phyloP scores from a whole-genome alignment of 805 yeast species.

The Cyberlindnera japonica region DNA sequence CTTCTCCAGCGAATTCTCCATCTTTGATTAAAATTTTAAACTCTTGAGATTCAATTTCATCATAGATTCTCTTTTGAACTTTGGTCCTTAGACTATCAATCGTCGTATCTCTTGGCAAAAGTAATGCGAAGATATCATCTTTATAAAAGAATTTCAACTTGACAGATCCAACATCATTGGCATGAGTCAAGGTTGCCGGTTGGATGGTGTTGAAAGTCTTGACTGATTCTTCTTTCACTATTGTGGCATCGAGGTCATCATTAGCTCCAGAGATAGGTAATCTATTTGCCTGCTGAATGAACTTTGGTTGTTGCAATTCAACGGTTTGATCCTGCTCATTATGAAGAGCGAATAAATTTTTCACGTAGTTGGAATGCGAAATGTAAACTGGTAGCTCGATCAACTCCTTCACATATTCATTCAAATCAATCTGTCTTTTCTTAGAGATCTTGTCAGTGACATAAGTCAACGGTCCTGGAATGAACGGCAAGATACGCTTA shows the following conservation, averaged over 20 bases:
- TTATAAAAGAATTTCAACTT: constrained; percentile 75
- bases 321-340: constrained; percentile 32
- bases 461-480: constrained; percentile 93
- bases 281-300: constrained; percentile 11
- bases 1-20: constrained; percentile 31
- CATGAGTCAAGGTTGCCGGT: constrained; percentile 6
- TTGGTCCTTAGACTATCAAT: constrained; percentile 48
- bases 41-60: constrained; percentile 26
- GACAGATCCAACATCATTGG: constrained; percentile 24
- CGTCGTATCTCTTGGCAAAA: constrained; percentile 46
- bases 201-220: constrained; percentile 18
- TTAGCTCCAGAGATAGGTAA: constrained; percentile 3
- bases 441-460: constrained; percentile 73
- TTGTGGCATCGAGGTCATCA: constrained; percentile 28
- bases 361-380: constrained; percentile 63
- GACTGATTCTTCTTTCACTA: constrained; percentile 25
- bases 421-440: constrained; percentile 51
- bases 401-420: constrained; percentile 54
- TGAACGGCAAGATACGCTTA: constrained; percentile 81
- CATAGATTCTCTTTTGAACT: constrained; percentile 48
- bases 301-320: constrained; percentile 7
- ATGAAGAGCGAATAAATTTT: constrained; percentile 60
- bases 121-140: constrained; percentile 76
- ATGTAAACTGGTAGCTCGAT: constrained; percentile 74
- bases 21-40: constrained; percentile 35